Evolutionary conservation across 2,329 filamentous ascomycete species (phyloP), one percentile per base, ranked within the genome.

Genomic region (Dendryphion nanum): DNA sequence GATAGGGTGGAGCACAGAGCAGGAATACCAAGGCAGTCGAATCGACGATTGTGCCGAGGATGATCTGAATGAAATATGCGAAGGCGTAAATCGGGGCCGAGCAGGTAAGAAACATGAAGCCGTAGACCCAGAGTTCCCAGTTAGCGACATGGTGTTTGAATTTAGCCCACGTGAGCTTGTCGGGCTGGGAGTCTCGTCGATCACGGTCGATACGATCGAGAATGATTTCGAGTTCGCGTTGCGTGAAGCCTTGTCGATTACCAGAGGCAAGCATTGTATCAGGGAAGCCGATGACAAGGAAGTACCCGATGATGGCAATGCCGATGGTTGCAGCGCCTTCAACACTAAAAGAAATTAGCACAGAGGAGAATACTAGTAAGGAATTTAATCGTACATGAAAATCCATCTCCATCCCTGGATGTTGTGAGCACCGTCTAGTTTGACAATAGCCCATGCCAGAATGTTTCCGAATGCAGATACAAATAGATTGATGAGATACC

Each of bases 281-380:
- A 4, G 62, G 59, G 45, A 68, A 69, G 33, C 68, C 67, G n/a
- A 69, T 62, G 45, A 72, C 61, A 30, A 68, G 55, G 38, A 64
- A 67, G 40, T 51, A 61, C 4, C 53, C 55, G 14, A 55, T 15
- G 7, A 55, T 38, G 15, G 61, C 61, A 33, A 68, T 46, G 13
- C 50, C 42, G 15, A 55, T 45, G 6, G 62, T 67, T 13, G 60
- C 50, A 3, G 54, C 45, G 3, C 59, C 61, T 43, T 52, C 53
- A 19, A 56, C 38, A 31, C n/a, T n/a, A n/a, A n/a, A n/a, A n/a
- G n/a, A n/a, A n/a, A n/a, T n/a, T n/a, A n/a, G 47, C n/a, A n/a
- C n/a, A n/a, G n/a, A n/a, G n/a, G n/a, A n/a, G n/a, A n/a, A n/a
- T n/a, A n/a, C n/a, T n/a, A n/a, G n/a, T n/a, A n/a, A n/a, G n/a